Conservation (phyloP, 495 filamentous ascomycete genomes). For the Penicillium alfredii region DNA sequence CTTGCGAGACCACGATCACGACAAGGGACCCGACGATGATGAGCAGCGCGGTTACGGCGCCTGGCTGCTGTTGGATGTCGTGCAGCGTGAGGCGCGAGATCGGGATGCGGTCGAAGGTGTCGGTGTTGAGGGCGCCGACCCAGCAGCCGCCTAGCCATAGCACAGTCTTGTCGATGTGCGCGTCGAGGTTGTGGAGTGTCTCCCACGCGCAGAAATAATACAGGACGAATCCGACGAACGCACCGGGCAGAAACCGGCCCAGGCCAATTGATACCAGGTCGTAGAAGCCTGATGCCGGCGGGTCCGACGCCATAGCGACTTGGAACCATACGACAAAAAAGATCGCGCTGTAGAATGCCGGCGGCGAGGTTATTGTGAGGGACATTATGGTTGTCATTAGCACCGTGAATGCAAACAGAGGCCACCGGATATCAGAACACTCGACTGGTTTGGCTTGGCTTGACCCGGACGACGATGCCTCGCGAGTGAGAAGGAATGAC, state of each 20-base stretch:
- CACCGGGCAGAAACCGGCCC: slow-evolving; percentile 66
- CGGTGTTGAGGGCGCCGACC: slow-evolving; percentile 70
- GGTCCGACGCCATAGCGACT: slow-evolving; percentile 68
- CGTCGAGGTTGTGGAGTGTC: slow-evolving; percentile 50
- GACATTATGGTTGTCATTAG: slow-evolving; percentile 59
- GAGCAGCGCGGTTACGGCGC: slow-evolving; percentile 60
- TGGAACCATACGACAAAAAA: slow-evolving; percentile 70
- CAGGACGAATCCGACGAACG: slow-evolving; percentile 63
- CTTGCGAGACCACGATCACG: slow-evolving; percentile 50
- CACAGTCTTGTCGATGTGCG: slow-evolving; percentile 67
- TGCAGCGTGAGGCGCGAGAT: slow-evolving; percentile 67
- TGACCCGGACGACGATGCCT: slow-evolving; percentile 14
- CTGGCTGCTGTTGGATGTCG: slow-evolving; percentile 70
- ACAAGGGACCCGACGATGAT: slow-evolving; percentile 54
- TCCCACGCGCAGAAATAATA: slow-evolving; percentile 53
- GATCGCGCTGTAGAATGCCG: slow-evolving; percentile 57
- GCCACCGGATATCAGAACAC: slow-evolving; percentile 65
- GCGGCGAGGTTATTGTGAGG: slow-evolving; percentile 57
- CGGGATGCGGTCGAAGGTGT: slow-evolving; percentile 71
- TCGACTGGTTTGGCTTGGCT: slow-evolving; percentile 12
- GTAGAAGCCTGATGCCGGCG: slow-evolving; percentile 47
- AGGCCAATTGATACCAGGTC: slow-evolving; percentile 57
- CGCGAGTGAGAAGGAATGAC: slow-evolving; percentile 53
- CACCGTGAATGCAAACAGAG: slow-evolving; percentile 58
- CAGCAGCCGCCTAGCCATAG: slow-evolving; percentile 71